phyloP scores from a whole-genome alignment of 2,329 filamentous ascomycete genomes.

The Neophaeococcomyces mojaviensis region DNA sequence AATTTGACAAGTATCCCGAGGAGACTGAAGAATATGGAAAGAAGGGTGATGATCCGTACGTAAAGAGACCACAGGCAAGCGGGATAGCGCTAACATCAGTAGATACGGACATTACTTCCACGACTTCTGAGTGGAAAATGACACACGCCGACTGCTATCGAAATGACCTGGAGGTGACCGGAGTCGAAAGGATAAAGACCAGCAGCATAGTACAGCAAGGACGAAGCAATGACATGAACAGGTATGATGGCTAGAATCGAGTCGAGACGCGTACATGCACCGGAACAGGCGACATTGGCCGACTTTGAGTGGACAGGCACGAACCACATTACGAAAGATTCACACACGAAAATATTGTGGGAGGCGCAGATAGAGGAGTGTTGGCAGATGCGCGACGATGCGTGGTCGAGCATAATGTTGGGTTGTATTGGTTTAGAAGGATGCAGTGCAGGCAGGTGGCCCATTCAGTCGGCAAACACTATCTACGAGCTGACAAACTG shows the following conservation, averaged over 20 bases:
- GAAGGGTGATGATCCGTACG: slow-evolving; percentile 76
- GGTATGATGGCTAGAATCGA: too few relatives aligned
- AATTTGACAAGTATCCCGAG: slow-evolving; percentile 97
- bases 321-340: too few relatives aligned
- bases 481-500: too few relatives aligned
- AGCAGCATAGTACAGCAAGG: too few relatives aligned
- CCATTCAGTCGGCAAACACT: too few relatives aligned
- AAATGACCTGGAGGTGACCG: background rate
- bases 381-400: background rate
- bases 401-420: background rate
- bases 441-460: too few relatives aligned
- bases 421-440: background rate
- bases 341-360: too few relatives aligned
- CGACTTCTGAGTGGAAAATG: slow-evolving; percentile 53
- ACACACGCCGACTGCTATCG: background rate
- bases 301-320: too few relatives aligned
- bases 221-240: too few relatives aligned
- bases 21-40: slow-evolving; percentile 88
- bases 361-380: background rate
- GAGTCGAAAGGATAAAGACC: too few relatives aligned
- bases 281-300: too few relatives aligned
- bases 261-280: too few relatives aligned
- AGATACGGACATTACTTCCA: slow-evolving; percentile 69
- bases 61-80: slow-evolving; percentile 25
- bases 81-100: slow-evolving; percentile 10